Evolutionary conservation across 495 filamentous ascomycete genomes (phyloP).

Genomic region (Lentithecium fluviatile): DNA sequence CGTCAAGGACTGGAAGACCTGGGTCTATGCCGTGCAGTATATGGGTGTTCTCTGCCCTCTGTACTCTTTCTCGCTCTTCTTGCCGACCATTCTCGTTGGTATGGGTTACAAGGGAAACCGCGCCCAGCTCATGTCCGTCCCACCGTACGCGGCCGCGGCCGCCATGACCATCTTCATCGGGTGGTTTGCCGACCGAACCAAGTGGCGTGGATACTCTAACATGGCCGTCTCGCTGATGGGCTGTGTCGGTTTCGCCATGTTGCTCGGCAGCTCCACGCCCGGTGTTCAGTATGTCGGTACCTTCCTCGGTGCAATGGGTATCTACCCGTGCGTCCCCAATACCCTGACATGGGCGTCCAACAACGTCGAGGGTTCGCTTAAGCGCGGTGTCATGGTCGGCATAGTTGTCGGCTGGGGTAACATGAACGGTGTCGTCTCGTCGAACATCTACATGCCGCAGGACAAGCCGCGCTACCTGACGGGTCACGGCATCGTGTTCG

Average conservation of each 20-base stretch:
- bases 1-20: conserved; percentile 87
- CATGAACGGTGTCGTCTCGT: conserved; percentile 80
- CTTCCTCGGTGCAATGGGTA: conserved; percentile 84
- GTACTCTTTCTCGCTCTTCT: conserved; percentile 75
- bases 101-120: conserved; percentile 67
- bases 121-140: conserved; percentile 81
- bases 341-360: conserved; percentile 87
- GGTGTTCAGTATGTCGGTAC: conserved; percentile 75
- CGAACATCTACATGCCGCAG: conserved; percentile 63
- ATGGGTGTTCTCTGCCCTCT: conserved; percentile 57
- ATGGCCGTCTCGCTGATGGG: conserved; percentile 69
- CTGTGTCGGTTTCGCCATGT: conserved; percentile 75
- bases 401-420: conserved; percentile 81
- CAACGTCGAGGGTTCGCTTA: conserved; percentile 89
- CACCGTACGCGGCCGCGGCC: conserved; percentile 81
- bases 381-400: conserved; percentile 81
- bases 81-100: conserved; percentile 77
- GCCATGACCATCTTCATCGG: conserved; percentile 74
- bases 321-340: conserved; percentile 90
- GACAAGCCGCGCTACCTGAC: conserved; percentile 57
- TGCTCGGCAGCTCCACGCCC: conserved; percentile 59
- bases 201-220: conserved; percentile 77
- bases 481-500: conserved; percentile 60
- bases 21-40: conserved; percentile 51
- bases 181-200: conserved; percentile 75